Base-by-base conservation (phyloP, 352 stramenopile genomes). In the Globisporangium echinulatum region DNA sequence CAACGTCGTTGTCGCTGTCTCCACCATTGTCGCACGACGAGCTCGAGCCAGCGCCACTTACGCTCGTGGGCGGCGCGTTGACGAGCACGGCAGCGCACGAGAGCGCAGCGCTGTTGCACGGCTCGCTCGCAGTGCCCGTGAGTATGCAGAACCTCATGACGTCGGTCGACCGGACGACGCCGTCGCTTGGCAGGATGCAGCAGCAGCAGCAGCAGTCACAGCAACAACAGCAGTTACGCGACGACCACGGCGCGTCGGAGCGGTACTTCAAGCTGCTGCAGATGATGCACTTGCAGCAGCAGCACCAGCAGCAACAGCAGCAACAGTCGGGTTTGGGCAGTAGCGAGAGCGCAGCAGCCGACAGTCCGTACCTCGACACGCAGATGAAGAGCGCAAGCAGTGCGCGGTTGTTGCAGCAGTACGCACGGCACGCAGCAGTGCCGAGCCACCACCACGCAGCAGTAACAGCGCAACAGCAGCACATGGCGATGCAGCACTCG, bases 201-300 rank as follows among this genome's bases (percentile, higher is more conserved):
- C 71, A 78, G 17, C 69, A 78, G 17, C 69, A 70, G 42, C 62
- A 79, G n/a, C 67, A 72, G 38, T 68, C 67, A n/a, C 62, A 33
- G 48, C 48, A 38, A 14, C 71, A 70, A 17, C 59, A 76, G 19
- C 64, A 70, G 17, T 68, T 68, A 14, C 63, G 76, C n/a, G 79
- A 87, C 50, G 73, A 78, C 58, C 67, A 74, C 17, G 71, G 69
- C 8, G 63, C 78, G 5, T 82, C 83, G 8, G 78, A 93, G 49
- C 83, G 78, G 7, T 94, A 94, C 58, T 70, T 94, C 49, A 90
- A 90, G 62, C 70, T 94, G 64, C 62, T 94, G 25, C 85, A 94
- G 57, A 83, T 94, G 63, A 85, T 92, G 67, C 83, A 94, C 56
- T 63, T 93, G 59, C 83, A 92, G 56, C 82, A 94, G 51, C 85